A percentile compares a stretch with the other conserved stretches of the same genome.
Conservation (phyloP, 352 stramenopile species). For the Pilasporangium apinafurcum region DNA sequence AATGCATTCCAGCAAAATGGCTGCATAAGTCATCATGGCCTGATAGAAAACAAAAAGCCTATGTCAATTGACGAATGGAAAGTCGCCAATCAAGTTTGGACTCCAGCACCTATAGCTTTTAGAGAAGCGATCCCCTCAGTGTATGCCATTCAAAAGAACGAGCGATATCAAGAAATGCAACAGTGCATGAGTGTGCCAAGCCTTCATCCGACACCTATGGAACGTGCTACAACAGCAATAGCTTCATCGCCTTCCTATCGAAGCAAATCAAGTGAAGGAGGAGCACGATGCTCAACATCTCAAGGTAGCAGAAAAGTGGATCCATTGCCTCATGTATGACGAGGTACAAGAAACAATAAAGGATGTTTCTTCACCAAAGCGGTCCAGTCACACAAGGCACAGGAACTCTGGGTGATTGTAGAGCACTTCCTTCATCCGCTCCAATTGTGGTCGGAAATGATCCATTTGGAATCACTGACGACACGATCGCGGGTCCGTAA, state of each 20-base stretch:
- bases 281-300: slow-evolving; percentile 2
- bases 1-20: too few relatives aligned
- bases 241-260: neutral
- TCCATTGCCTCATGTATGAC: slow-evolving; percentile 10
- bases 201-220: slow-evolving; percentile 51
- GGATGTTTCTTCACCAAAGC: too few relatives aligned
- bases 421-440: too few relatives aligned
- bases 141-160: slow-evolving; percentile 9
- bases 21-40: too few relatives aligned
- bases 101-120: slow-evolving; percentile 2
- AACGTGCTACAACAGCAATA: slow-evolving; percentile 21
- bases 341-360: too few relatives aligned
- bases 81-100: slow-evolving; percentile 42
- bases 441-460: slow-evolving; percentile 31
- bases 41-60: too few relatives aligned
- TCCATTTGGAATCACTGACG: slow-evolving; percentile 24
- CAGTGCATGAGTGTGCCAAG: slow-evolving; percentile 52
- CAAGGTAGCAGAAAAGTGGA: neutral
- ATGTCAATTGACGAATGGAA: slow-evolving; percentile 78
- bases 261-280: neutral
- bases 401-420: too few relatives aligned
- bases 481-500: slow-evolving; percentile 16
- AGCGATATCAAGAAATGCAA: slow-evolving; percentile 28
- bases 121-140: slow-evolving; percentile 24
- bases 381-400: too few relatives aligned